These are phyloP conservation scores for Aspergillus oerlinghausenensis DNA, from an alignment of 2,329 filamentous ascomycete genomes.

Conservation along the genomic window DNA sequence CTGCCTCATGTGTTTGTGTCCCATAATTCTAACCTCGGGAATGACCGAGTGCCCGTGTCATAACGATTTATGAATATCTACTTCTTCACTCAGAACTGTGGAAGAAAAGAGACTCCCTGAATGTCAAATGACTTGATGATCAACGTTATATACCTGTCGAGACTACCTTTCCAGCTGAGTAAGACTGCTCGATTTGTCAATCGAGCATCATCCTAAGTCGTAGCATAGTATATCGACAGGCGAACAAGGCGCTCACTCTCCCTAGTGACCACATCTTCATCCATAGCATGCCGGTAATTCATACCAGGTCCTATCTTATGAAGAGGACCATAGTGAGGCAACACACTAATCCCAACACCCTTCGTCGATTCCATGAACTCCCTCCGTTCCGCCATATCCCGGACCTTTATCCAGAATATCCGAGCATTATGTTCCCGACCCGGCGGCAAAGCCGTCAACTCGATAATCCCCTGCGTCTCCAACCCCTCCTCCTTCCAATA, in stretches of 20 bases:
- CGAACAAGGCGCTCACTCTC: background rate
- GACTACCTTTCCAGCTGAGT: background rate
- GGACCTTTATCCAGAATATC: background rate
- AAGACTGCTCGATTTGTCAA: background rate
- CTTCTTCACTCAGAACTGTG: too few species aligned
- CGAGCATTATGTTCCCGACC: background rate
- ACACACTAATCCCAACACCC: background rate
- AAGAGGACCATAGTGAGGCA: background rate
- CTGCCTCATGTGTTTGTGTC: too few species aligned
- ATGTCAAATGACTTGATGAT: background rate
- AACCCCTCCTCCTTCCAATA: slow-evolving; percentile 2
- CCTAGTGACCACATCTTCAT: background rate
- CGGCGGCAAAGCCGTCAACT: background rate
- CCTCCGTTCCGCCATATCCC: background rate
- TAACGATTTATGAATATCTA: too few species aligned
- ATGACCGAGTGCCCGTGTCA: too few species aligned
- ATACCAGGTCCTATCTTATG: background rate
- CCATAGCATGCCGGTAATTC: background rate
- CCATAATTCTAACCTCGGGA: too few species aligned
- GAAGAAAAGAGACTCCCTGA: background rate
- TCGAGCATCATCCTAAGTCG: background rate
- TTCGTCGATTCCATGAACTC: background rate
- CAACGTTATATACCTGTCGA: background rate
- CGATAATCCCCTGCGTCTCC: background rate
- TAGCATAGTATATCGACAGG: background rate